Percentiles rank a stretch among this genome's conserved stretches.
Evolutionary conservation across 164 flowering plant genomes (phyloP).

Genomic region (Tetracentron sinense): DNA sequence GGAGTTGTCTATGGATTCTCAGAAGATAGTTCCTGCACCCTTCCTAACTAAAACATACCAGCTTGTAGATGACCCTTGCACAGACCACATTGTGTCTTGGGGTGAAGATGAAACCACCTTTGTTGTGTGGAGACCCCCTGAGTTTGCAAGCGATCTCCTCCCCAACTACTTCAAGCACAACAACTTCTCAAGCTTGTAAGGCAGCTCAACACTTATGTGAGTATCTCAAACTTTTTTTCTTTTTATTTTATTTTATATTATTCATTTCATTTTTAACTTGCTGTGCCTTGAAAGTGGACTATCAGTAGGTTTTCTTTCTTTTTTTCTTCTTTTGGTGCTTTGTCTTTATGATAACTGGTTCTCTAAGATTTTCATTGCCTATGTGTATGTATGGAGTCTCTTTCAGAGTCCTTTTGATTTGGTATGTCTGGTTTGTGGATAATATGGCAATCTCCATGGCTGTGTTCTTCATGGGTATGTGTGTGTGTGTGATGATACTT

Average conservation of each 20-base stretch:
- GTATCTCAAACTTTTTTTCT: not conserved
- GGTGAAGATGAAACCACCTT: conserved; percentile 44
- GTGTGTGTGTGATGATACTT: too few species aligned
- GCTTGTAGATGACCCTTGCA: conserved; percentile 50
- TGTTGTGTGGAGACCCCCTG: conserved; percentile 58
- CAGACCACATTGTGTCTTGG: conserved; percentile 57
- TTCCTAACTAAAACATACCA: conserved; percentile 54
- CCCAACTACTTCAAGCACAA: conserved; percentile 67
- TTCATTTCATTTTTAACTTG: conserved; percentile 7
- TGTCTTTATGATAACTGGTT: not conserved
- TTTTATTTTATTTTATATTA: not conserved
- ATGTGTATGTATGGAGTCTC: too few species aligned
- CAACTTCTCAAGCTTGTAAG: conserved; percentile 66
- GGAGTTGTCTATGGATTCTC: conserved; percentile 33
- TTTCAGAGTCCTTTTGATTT: too few species aligned
- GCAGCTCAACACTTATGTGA: conserved; percentile 63
- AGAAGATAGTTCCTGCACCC: conserved; percentile 48
- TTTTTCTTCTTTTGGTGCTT: not conserved
- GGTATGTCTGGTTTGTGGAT: too few species aligned
- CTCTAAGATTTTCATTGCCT: too few species aligned
- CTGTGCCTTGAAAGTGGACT: not conserved
- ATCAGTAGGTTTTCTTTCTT: not conserved
- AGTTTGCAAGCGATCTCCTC: conserved; percentile 52
- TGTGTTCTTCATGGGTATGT: not conserved
- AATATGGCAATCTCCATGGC: not conserved